Percentiles rank a stretch among this genome's conserved stretches.
These are phyloP conservation scores for Funneliformis caledonium DNA, from an alignment of 371 early-diverging fungal species.

Conservation along the genomic window DNA sequence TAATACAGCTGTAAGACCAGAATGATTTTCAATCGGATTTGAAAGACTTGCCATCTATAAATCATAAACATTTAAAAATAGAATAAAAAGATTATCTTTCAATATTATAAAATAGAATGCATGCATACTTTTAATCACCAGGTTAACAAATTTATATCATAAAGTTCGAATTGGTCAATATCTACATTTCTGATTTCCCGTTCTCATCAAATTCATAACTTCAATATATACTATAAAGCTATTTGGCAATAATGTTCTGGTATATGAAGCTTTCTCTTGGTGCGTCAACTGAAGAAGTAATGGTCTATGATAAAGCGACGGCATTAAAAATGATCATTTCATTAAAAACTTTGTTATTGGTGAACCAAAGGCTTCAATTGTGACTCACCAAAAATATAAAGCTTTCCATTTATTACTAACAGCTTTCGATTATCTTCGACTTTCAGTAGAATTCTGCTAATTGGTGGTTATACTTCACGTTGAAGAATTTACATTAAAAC, in stretches of 20 bases:
- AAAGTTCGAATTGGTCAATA: neutral
- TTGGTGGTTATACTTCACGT: neutral
- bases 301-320: neutral
- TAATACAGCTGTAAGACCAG: neutral
- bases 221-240: conserved; percentile 20
- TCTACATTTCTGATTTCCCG: neutral
- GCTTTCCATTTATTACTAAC: neutral
- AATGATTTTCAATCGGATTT: too few relatives aligned
- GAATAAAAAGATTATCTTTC: neutral
- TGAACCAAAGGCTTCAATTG: neutral
- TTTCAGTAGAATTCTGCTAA: neutral
- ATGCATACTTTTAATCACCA: neutral
- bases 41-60: neutral
- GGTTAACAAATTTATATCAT: neutral
- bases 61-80: neutral
- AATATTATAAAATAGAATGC: neutral
- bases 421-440: neutral
- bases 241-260: neutral
- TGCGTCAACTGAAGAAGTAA: neutral
- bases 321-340: conserved; percentile 13
- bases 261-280: neutral
- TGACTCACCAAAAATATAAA: conserved; percentile 16
- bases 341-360: neutral
- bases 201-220: neutral
- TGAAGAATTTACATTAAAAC: neutral